Evolutionary conservation across 2,329 filamentous ascomycete genomes (phyloP).

Genomic region (Xylaria multiplex): DNA sequence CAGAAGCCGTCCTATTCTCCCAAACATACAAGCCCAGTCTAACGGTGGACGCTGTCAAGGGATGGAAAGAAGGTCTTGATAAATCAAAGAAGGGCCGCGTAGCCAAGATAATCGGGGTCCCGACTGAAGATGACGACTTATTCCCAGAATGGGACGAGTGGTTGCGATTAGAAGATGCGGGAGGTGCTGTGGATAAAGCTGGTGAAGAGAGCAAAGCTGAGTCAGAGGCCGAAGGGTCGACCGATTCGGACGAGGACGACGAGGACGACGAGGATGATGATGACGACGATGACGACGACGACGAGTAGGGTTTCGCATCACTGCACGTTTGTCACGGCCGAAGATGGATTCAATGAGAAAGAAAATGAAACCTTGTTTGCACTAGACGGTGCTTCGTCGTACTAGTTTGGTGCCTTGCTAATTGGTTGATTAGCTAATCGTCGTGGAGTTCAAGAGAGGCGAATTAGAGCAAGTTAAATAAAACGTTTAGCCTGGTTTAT

Average conservation of each 20-base stretch:
- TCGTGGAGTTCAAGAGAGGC: too few species aligned
- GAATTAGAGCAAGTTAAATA: too few species aligned
- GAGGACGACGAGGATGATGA: constrained; percentile 33
- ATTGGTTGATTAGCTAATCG: too few species aligned
- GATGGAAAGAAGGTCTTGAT: constrained; percentile 87
- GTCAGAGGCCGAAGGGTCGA: constrained; percentile 19
- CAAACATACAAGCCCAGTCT: constrained; percentile 94
- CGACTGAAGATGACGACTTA: constrained; percentile 83
- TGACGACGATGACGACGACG: constrained; percentile 32
- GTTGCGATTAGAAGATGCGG: constrained; percentile 80
- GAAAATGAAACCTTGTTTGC: background rate
- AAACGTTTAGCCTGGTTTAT: too few species aligned
- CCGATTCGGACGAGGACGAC: constrained; percentile 16
- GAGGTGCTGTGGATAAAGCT: constrained; percentile 56
- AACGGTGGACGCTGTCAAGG: constrained; percentile 71
- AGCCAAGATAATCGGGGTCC: constrained; percentile 82
- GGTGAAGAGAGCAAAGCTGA: constrained; percentile 41
- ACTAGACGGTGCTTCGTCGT: background rate
- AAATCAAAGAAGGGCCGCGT: constrained; percentile 87
- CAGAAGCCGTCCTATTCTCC: constrained; percentile 89
- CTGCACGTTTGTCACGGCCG: background rate
- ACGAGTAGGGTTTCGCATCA: constrained; percentile 29
- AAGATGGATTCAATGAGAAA: constrained; percentile 5
- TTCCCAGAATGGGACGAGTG: constrained; percentile 98
- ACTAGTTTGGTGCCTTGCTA: background rate